Evolutionary conservation across 345 rosid species (phyloP).

Genomic region (Sonneratia alba): DNA sequence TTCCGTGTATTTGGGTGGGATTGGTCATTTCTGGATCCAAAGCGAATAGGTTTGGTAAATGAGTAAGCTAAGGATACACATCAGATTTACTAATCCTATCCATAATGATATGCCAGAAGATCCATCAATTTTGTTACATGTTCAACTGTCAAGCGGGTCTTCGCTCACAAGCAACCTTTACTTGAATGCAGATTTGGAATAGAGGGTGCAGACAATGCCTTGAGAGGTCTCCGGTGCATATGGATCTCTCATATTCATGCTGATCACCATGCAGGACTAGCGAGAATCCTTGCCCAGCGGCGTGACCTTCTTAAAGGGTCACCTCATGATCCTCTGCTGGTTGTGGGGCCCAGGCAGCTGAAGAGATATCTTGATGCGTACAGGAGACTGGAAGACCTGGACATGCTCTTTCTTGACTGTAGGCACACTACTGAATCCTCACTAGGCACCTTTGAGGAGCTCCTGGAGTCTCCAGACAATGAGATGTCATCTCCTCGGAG

Average conservation of each 20-base stretch:
- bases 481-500: constrained; percentile 11
- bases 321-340: constrained; percentile 67
- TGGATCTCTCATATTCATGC: constrained; percentile 99
- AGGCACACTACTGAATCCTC: constrained; percentile 55
- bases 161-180: background rate
- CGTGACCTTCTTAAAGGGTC: constrained; percentile 54
- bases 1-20: background rate
- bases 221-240: constrained; percentile 55
- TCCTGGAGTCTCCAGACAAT: background rate
- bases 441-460: constrained; percentile 41
- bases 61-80: background rate
- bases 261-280: constrained; percentile 84
- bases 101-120: background rate
- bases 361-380: constrained; percentile 79
- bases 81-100: background rate
- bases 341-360: constrained; percentile 70
- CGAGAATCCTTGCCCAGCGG: constrained; percentile 74
- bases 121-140: background rate
- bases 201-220: constrained; percentile 60
- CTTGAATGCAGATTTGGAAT: constrained; percentile 49
- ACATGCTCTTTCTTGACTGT: constrained; percentile 84
- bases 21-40: background rate
- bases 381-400: constrained; percentile 82
- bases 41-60: background rate
- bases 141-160: background rate